Percentiles rank a stretch among this genome's conserved stretches.
Conservation (phyloP, 179 eudicot genomes). For the Nepenthes alata region DNA sequence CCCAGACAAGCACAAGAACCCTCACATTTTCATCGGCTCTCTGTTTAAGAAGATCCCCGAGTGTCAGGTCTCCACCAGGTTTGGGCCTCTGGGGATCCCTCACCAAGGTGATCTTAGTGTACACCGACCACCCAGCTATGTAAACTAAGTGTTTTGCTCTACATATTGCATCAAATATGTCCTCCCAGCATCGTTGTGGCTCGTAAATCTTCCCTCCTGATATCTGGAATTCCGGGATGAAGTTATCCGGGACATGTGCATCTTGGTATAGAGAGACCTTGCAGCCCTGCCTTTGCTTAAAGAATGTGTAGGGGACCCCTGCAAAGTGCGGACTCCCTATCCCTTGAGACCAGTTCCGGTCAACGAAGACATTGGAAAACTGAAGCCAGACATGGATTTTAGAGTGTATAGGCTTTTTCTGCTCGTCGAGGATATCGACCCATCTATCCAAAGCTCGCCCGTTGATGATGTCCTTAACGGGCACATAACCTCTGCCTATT, state of each 20-base stretch:
- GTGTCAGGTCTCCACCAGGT: slow-evolving; percentile 17
- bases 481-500: slow-evolving; percentile 46
- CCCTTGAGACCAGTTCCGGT: slow-evolving; percentile 50
- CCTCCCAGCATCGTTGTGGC: slow-evolving; percentile 49
- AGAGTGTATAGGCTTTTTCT: slow-evolving; percentile 24
- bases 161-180: slow-evolving; percentile 40
- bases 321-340: slow-evolving; percentile 24
- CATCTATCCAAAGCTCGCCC: slow-evolving; percentile 25
- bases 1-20: slow-evolving; percentile 62
- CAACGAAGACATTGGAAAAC: slow-evolving; percentile 26
- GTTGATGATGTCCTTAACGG: slow-evolving; percentile 30
- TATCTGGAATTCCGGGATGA: slow-evolving; percentile 12
- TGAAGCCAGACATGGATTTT: slow-evolving; percentile 40
- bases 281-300: slow-evolving; percentile 42
- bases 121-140: slow-evolving; percentile 65
- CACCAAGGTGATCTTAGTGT: slow-evolving; percentile 39
- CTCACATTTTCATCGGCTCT: slow-evolving; percentile 43
- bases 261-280: slow-evolving; percentile 47
- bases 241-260: slow-evolving; percentile 38
- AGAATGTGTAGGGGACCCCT: slow-evolving; percentile 50
- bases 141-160: slow-evolving; percentile 45
- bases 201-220: slow-evolving; percentile 16
- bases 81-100: slow-evolving; percentile 33
- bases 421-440: slow-evolving; percentile 33
- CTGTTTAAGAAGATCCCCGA: slow-evolving; percentile 43